Base-by-base conservation (phyloP, 371 early-diverging fungal genomes). In the Choanephora cucurbitarum region DNA sequence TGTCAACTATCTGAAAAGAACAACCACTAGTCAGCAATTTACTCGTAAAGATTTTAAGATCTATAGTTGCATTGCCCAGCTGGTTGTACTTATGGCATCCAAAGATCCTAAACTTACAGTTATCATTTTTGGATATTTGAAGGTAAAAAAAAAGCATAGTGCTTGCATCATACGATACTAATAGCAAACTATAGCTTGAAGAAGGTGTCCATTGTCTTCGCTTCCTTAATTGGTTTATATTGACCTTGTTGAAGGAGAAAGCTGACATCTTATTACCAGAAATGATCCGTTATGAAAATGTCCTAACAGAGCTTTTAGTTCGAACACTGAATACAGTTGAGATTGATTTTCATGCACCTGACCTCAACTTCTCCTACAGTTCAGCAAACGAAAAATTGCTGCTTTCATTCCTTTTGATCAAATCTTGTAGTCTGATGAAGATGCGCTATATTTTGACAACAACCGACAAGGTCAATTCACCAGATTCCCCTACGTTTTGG, bases 21-120 rank as follows among this genome's bases (percentile, higher is more conserved):
- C 71, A n/a, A 64, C 66, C 0, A 55, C 39, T 1, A 66, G 72
- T 1, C 69, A 74, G 41, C 72, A 70, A 17, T 80, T 76, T 47
- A 80, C 80, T 13, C 69, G 73, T 22, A 75, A 71, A 42, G 80
- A 82, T 31, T 82, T 78, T 56, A 78, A 78, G 40, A 64, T 67
- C 0, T 74, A 69, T 47, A 70, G 60, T 11, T 71, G 66, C 14
- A 57, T 60, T 8, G 62, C 77, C 17, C 65, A 75, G 24, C 49
- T 82, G 3, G 49, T 73, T 1, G 73, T 72, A 11, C 44, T 54
- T 15, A 55, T 76, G 57, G 78, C 79, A 44, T 39, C 54, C 3
- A 55, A 72, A n/a, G 61, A 67, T 31, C 58, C 71, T 23, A 60
- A 63, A 7, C 50, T 60, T 11, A 46, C 79, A 22, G 46, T 52